A percentile compares a stretch with the other conserved stretches of the same genome.
Evolutionary conservation across 208 protist genomes (phyloP).

Genomic region (Leishmania tarentolae): DNA sequence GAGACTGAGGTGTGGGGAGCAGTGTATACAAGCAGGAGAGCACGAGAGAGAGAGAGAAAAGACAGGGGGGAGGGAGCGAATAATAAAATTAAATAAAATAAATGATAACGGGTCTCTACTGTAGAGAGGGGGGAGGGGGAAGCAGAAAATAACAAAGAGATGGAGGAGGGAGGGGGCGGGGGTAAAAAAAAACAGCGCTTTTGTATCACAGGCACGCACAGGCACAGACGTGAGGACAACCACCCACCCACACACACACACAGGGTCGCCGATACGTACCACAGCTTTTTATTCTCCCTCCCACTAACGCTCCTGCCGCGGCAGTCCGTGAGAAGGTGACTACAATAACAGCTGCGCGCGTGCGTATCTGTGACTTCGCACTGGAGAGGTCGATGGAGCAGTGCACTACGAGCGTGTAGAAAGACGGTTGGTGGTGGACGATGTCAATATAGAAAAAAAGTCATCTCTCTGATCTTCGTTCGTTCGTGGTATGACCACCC

Average conservation of each 20-base stretch:
- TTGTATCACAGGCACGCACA: background rate
- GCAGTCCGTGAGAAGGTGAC: background rate
- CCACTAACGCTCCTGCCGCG: background rate
- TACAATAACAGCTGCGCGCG: background rate
- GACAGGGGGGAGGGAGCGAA: background rate
- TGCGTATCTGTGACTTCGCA: background rate
- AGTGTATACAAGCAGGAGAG: background rate
- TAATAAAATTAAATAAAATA: no score
- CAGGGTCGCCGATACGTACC: background rate
- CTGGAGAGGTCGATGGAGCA: background rate
- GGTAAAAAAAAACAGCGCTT: background rate
- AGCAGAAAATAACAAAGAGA: background rate
- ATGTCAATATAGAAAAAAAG: background rate
- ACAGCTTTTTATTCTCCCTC: background rate
- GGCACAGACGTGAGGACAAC: background rate
- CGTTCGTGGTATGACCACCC: no score
- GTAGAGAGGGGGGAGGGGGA: background rate
- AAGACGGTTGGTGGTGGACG: background rate
- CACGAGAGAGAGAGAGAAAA: background rate
- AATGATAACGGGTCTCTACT: background rate
- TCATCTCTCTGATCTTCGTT: background rate
- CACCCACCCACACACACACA: background rate
- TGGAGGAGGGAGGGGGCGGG: background rate
- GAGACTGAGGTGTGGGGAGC: background rate
- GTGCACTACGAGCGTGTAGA: background rate